phyloP scores from a whole-genome alignment of 2,329 filamentous ascomycete species.

The Lecanoromycetidae sp. region DNA sequence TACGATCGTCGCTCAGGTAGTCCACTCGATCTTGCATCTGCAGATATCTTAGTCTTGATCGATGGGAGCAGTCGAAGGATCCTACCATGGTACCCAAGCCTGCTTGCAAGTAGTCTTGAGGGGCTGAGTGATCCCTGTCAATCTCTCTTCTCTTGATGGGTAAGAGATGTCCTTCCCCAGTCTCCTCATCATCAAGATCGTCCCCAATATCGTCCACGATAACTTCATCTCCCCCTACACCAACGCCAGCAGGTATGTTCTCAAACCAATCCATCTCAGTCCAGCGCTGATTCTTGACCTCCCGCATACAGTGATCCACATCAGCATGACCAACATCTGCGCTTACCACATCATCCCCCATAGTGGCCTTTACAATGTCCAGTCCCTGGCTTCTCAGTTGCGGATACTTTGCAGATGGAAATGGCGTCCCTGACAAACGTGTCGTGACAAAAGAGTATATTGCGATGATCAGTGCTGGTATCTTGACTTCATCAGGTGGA shows the following conservation, averaged over 20 bases:
- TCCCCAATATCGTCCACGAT: slow-evolving; percentile 24
- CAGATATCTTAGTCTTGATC: background rate
- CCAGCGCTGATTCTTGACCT: slow-evolving; percentile 40
- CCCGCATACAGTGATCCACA: slow-evolving; percentile 49
- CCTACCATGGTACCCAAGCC: slow-evolving; percentile 36
- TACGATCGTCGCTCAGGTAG: slow-evolving; percentile 34
- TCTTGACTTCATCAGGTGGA: slow-evolving; percentile 20
- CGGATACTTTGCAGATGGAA: slow-evolving; percentile 29
- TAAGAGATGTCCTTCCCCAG: slow-evolving; percentile 17
- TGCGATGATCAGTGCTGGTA: slow-evolving; percentile 46
- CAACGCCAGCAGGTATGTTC: slow-evolving; percentile 35
- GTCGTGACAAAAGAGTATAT: slow-evolving; percentile 49
- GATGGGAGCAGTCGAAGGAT: background rate
- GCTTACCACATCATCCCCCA: slow-evolving; percentile 27
- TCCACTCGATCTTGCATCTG: slow-evolving; percentile 36
- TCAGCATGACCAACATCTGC: slow-evolving; percentile 30
- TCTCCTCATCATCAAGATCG: slow-evolving; percentile 28
- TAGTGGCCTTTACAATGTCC: slow-evolving; percentile 24
- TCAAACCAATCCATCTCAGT: slow-evolving; percentile 58
- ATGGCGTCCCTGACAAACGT: slow-evolving; percentile 30
- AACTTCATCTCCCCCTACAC: slow-evolving; percentile 22
- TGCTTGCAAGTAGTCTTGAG: slow-evolving; percentile 29
- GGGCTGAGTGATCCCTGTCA: slow-evolving; percentile 9
- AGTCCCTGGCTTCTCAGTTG: slow-evolving; percentile 31
- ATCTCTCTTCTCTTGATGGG: slow-evolving; percentile 9